Evolutionary conservation across 345 rosid species (phyloP).

Genomic region (Syzygium jambos): DNA sequence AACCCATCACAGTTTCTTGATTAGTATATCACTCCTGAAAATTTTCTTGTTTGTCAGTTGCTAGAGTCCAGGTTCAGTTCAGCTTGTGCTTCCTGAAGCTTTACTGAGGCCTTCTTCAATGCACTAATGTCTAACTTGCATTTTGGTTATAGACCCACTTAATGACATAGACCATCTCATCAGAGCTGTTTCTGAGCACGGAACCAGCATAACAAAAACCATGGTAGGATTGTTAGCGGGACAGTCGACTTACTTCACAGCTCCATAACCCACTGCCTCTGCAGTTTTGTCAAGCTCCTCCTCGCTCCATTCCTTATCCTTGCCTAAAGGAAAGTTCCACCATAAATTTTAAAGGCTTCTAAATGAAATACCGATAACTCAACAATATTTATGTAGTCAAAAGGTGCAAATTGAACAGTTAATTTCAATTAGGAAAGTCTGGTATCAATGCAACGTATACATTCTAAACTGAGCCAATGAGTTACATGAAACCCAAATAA

Average conservation of each 20-base stretch:
- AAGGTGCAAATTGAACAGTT: not conserved
- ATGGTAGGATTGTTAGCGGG: not conserved
- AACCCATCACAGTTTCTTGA: not conserved
- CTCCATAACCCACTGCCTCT: constrained; percentile 95
- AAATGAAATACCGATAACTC: not conserved
- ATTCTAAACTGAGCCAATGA: not conserved
- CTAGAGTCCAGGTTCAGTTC: not conserved
- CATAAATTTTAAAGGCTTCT: not conserved
- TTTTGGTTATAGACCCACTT: not conserved
- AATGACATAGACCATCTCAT: not conserved
- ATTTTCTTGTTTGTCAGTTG: not conserved
- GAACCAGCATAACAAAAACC: not conserved
- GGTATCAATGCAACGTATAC: not conserved
- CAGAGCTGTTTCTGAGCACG: not conserved
- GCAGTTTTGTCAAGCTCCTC: constrained; percentile 90
- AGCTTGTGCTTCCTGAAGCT: not conserved
- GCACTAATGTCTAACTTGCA: not conserved
- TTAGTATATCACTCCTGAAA: not conserved
- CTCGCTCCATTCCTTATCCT: constrained; percentile 77
- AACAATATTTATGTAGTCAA: not conserved
- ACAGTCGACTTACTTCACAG: constrained; percentile 68
- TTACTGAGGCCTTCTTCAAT: not conserved
- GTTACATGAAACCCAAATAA: not conserved
- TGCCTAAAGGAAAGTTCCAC: constrained; percentile 32
- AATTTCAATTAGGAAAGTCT: not conserved